Evolutionary conservation across 2,329 filamentous ascomycete species (phyloP).

Genomic region (Epicoccum nigrum): DNA sequence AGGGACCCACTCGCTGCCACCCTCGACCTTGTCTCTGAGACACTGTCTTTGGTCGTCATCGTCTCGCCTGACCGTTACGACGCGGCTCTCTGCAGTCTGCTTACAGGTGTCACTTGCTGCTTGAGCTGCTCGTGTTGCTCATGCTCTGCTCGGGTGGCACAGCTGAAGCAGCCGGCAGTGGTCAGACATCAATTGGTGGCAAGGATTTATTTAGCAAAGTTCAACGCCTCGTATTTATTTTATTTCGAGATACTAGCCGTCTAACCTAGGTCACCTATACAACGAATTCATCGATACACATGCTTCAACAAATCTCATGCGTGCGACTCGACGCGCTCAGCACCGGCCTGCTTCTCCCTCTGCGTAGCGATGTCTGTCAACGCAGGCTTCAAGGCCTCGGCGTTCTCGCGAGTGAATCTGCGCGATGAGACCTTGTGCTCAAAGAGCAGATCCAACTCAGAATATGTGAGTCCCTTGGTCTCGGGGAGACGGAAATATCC

Average conservation of each 20-base stretch:
- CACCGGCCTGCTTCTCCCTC: constrained; percentile 24
- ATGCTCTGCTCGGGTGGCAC: constrained; percentile 4
- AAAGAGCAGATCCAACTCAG: constrained; percentile 31
- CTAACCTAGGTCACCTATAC: not conserved
- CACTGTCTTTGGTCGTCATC: not conserved
- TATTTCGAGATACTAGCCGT: not conserved
- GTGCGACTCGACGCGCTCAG: constrained; percentile 26
- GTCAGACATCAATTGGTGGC: not conserved
- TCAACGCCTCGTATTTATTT: not conserved
- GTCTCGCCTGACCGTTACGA: constrained; percentile 2
- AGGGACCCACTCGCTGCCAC: constrained; percentile 2
- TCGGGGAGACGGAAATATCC: constrained; percentile 34
- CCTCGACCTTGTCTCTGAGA: constrained; percentile 7
- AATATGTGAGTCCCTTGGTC: constrained; percentile 28
- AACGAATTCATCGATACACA: not conserved
- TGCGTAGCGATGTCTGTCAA: constrained; percentile 25
- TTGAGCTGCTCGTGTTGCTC: constrained; percentile 2
- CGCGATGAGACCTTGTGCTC: constrained; percentile 32
- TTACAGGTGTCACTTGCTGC: constrained; percentile 1
- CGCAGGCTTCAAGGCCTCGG: constrained; percentile 25
- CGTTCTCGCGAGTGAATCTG: constrained; percentile 31
- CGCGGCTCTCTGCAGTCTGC: too few relatives aligned
- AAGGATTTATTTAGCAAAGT: not conserved
- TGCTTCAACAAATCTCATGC: constrained; percentile 2
- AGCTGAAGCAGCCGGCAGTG: constrained; percentile 1